Conservation (phyloP, 345 rosid species). For the Aegle marmelos region DNA sequence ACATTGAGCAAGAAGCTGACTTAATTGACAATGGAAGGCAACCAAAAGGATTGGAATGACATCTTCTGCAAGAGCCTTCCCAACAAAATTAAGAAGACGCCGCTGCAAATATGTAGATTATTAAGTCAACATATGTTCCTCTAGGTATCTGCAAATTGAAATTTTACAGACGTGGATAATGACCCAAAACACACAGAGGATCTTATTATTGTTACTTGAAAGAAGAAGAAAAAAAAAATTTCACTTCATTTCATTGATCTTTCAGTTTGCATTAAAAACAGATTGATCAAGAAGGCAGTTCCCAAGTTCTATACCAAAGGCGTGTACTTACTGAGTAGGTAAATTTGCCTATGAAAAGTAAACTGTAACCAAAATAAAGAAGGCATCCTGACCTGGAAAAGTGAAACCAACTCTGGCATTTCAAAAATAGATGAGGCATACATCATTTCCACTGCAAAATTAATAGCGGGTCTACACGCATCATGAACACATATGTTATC, state of each 20-base stretch:
- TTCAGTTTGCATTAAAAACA: no score
- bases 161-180: background rate
- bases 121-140: slow-evolving; percentile 2
- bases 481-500: slow-evolving; percentile 69
- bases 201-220: background rate
- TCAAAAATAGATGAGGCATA: slow-evolving; percentile 76
- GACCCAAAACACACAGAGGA: background rate
- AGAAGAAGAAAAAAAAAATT: background rate
- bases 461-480: slow-evolving; percentile 81
- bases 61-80: slow-evolving; percentile 75
- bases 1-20: slow-evolving; percentile 69
- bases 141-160: background rate
- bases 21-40: slow-evolving; percentile 76
- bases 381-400: slow-evolving; percentile 63
- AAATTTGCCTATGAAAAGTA: background rate
- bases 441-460: slow-evolving; percentile 79
- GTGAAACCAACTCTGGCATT: slow-evolving; percentile 71
- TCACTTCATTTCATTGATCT: no score
- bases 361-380: background rate
- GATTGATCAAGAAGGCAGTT: background rate
- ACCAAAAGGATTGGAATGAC: slow-evolving; percentile 75
- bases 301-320: background rate
- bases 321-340: background rate
- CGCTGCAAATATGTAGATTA: slow-evolving; percentile 50
- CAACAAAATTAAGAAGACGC: slow-evolving; percentile 65